These are phyloP conservation scores for Colletotrichum melonis DNA, from an alignment of 2,329 filamentous ascomycete genomes.

Conservation along the genomic window DNA sequence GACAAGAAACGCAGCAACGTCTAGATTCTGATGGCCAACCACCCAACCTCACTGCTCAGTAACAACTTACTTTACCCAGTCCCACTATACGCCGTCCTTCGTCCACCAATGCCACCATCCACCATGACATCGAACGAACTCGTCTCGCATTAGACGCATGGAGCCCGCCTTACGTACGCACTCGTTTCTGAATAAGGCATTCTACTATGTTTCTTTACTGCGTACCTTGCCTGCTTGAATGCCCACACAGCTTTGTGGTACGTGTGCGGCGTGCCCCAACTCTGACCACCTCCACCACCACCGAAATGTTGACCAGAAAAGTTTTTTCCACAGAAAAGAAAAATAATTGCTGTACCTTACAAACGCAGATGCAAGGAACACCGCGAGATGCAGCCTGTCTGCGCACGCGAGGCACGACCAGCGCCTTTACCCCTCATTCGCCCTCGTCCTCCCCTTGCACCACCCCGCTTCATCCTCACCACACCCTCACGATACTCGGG, in stretches of 20 bases:
- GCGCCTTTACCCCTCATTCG: constrained; percentile 19
- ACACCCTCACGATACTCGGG: constrained; percentile 24
- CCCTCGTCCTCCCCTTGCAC: constrained; percentile 12
- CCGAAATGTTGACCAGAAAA: background rate
- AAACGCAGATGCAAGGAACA: constrained; percentile 32
- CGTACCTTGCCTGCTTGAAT: background rate
- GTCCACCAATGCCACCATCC: background rate
- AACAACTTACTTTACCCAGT: too few relatives aligned
- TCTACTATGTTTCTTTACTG: background rate
- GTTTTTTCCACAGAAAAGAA: background rate
- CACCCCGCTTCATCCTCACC: constrained; percentile 26
- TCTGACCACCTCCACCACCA: background rate
- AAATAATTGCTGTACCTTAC: constrained; percentile 18
- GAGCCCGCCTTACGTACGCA: constrained; percentile 26
- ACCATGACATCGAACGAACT: constrained; percentile 26
- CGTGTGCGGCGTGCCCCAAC: background rate
- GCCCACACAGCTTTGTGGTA: background rate
- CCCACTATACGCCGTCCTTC: background rate
- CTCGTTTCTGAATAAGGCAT: constrained; percentile 26
- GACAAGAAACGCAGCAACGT: background rate
- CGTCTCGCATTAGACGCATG: constrained; percentile 15
- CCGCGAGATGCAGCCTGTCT: background rate
- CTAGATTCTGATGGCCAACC: constrained; percentile 9
- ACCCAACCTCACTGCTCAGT: background rate
- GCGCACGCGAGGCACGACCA: background rate